Evolutionary conservation across 495 filamentous ascomycete species (phyloP), one percentile per base, ranked within the genome.

Genomic region (Tetracladium marchalianum): DNA sequence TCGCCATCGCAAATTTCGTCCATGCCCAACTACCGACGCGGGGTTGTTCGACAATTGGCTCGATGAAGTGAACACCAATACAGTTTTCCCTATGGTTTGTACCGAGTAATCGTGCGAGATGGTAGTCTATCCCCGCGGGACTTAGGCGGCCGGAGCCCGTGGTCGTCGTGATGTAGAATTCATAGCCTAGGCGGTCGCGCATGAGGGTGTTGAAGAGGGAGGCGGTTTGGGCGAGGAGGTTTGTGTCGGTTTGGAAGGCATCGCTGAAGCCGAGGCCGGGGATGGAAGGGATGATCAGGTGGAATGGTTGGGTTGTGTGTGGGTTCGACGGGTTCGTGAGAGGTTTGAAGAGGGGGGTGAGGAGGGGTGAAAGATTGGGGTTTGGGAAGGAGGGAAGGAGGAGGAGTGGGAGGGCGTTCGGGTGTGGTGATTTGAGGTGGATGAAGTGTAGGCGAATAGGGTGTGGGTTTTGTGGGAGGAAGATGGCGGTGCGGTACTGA

Each of bases 251-350:
- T 1, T 66, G 68, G 35, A 84, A 77, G 1, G 73, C 71, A 47
- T 74, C 75, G 37, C 73, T 80, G 62, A 88, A 89, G 34, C 80
- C 84, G 50, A 85, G 72, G 34, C 86, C 85, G 0, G 84, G 84
- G 18, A 88, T 63, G 9, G 80, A 83, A 3, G 85, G 83, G 22
- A 27, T 27, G 2, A 27, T 27, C 27, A 88, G 59, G 60, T 86
- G 71, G 61, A 88, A 89, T 0, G 75, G 64, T 12, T 78, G 78
- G 5, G 65, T 60, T 33, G 63, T 54, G 16, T 52, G 40, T 51
- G 11, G 64, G 55, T 43, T 57, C 6, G 65, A 58, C 0, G 71
- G 70, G 1, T 62, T 53, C 0, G 70, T 72, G 43, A 89, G 68
- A 6, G 73, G 61, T 11, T 73, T 69, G 33, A 87, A 62, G 17